A percentile compares a stretch with the other conserved stretches of the same genome.
These are phyloP conservation scores for Trypanosoma vivax DNA, from an alignment of 208 protist species.

Conservation along the genomic window DNA sequence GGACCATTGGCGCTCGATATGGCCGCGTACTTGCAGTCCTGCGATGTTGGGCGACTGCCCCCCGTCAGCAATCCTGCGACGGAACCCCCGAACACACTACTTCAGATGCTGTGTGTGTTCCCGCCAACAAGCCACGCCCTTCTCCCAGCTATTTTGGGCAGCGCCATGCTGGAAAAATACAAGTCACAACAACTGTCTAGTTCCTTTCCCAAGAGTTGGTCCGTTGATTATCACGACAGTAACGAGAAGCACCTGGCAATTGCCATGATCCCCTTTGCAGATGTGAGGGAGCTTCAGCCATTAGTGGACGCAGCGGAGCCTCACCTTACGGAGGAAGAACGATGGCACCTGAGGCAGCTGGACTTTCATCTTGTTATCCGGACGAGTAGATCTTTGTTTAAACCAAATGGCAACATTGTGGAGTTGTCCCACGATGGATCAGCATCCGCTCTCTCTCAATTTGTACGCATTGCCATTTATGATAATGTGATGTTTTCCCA, in stretches of 20 bases:
- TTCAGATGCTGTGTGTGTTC: slow-evolving; percentile 77
- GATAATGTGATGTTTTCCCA: slow-evolving; percentile 16
- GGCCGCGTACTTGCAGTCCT: slow-evolving; percentile 28
- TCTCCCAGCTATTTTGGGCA: slow-evolving; percentile 39
- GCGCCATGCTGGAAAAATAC: slow-evolving; percentile 37
- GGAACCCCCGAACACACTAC: slow-evolving; percentile 44
- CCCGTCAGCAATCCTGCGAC: slow-evolving; percentile 25
- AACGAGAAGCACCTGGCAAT: slow-evolving; percentile 60
- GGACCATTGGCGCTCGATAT: slow-evolving; percentile 64
- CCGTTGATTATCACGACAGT: slow-evolving; percentile 63
- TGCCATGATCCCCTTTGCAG: slow-evolving; percentile 67
- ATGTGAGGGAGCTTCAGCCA: slow-evolving; percentile 30
- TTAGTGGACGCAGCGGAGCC: slow-evolving; percentile 17
- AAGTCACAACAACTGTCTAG: slow-evolving; percentile 22
- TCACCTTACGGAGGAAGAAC: slow-evolving; percentile 34
- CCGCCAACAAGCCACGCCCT: slow-evolving; percentile 47
- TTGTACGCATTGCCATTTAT: not conserved
- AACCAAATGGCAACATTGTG: slow-evolving; percentile 36
- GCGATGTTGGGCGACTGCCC: slow-evolving; percentile 25
- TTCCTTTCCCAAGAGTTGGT: slow-evolving; percentile 60
- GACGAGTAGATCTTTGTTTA: not conserved
- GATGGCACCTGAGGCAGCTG: slow-evolving; percentile 10
- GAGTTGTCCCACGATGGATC: slow-evolving; percentile 14
- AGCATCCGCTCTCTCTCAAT: not conserved
- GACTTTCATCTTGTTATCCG: slow-evolving; percentile 22